phyloP scores from a whole-genome alignment of 768 basidiomycete species.

The Agrocybe chaxingu region DNA sequence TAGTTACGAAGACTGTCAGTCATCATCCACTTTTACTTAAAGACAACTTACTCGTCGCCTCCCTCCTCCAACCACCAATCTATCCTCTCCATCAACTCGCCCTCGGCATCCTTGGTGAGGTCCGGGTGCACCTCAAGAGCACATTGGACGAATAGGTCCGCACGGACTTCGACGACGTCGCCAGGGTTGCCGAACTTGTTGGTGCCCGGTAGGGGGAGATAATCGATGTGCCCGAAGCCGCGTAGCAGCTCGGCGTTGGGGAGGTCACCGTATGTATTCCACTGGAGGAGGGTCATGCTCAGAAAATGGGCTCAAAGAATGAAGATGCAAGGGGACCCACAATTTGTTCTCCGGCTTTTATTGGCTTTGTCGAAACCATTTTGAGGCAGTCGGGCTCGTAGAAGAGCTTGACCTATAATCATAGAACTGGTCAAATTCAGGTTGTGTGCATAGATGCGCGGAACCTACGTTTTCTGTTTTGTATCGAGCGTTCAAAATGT shows the following conservation, averaged over 20 bases:
- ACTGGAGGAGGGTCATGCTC: slow-evolving; percentile 40
- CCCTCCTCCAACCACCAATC: slow-evolving; percentile 94
- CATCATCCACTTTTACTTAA: background rate
- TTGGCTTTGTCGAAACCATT: slow-evolving; percentile 78
- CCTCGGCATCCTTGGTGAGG: slow-evolving; percentile 12
- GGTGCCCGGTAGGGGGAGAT: slow-evolving; percentile 47
- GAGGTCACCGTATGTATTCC: slow-evolving; percentile 93
- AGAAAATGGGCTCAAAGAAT: slow-evolving; percentile 4
- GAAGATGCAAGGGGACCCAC: slow-evolving; percentile 41
- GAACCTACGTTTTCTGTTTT: slow-evolving; percentile 76
- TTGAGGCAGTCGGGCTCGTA: slow-evolving; percentile 67
- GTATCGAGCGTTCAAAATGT: slow-evolving; percentile 90
- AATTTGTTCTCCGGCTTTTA: slow-evolving; percentile 82
- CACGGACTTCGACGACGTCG: slow-evolving; percentile 76
- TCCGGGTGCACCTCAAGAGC: slow-evolving; percentile 22
- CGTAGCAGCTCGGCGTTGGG: slow-evolving; percentile 94
- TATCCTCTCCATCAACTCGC: slow-evolving; percentile 54
- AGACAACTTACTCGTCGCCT: slow-evolving; percentile 74
- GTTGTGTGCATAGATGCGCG: slow-evolving; percentile 2
- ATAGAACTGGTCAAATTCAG: background rate
- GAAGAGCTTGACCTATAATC: slow-evolving; percentile 76
- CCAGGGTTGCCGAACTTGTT: slow-evolving; percentile 66
- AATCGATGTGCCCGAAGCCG: slow-evolving; percentile 90
- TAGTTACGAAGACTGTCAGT: slow-evolving; percentile 18
- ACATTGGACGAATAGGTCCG: slow-evolving; percentile 57